Evolutionary conservation across 2,329 filamentous ascomycete species (phyloP).

Genomic region (Tolypocladium amazonense): DNA sequence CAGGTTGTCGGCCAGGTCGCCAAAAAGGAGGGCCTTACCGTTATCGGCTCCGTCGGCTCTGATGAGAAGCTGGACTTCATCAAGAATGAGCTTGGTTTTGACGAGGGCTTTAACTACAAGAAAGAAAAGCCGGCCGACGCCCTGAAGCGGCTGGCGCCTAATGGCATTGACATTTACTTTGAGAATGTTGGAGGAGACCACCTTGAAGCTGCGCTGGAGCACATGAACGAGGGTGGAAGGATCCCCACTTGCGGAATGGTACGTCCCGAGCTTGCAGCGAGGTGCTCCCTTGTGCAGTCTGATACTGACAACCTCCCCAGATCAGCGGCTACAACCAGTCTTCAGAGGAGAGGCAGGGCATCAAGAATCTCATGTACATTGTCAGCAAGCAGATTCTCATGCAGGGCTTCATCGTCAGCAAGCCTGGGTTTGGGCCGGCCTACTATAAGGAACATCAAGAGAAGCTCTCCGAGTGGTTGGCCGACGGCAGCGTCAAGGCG

Average conservation of each 20-base stretch:
- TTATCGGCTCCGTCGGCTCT: conserved; percentile 71
- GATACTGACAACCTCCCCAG: neutral
- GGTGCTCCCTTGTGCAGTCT: neutral
- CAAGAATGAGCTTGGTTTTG: conserved; percentile 37
- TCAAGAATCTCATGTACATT: conserved; percentile 55
- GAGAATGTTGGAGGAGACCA: conserved; percentile 45
- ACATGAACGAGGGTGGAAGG: conserved; percentile 51
- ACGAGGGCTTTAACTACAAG: conserved; percentile 77
- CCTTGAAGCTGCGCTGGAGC: conserved; percentile 32
- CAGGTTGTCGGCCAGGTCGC: conserved; percentile 76
- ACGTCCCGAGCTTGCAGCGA: conserved; percentile 9
- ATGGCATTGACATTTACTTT: conserved; percentile 63
- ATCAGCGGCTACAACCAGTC: conserved; percentile 66
- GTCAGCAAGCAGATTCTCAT: conserved; percentile 61
- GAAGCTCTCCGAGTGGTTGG: conserved; percentile 65
- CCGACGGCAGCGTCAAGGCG: conserved; percentile 63
- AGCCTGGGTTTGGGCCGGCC: conserved; percentile 53
- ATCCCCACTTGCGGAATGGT: conserved; percentile 56
- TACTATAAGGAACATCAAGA: conserved; percentile 64
- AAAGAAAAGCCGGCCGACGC: conserved; percentile 62
- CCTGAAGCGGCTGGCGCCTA: conserved; percentile 57
- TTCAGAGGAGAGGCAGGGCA: conserved; percentile 45
- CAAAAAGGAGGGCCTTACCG: conserved; percentile 67
- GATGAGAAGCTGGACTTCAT: conserved; percentile 69
- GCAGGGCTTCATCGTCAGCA: conserved; percentile 65